These are phyloP conservation scores for Diversispora epigaea DNA, from an alignment of 192 early-diverging fungal species.

Conservation along the genomic window DNA sequence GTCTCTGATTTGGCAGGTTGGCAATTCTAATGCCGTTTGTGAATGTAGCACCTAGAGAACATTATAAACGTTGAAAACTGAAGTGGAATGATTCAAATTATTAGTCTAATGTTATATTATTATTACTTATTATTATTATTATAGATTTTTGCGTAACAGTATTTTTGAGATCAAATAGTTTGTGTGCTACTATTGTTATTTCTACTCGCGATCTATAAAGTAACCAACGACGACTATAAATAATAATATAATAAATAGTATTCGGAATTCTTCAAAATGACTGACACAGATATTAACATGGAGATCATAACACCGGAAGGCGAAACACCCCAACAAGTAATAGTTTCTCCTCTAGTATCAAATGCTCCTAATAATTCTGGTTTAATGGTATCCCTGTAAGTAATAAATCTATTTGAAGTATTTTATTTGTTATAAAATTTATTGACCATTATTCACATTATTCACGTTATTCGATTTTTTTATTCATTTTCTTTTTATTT, in stretches of 20 bases:
- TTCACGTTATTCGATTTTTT: neutral
- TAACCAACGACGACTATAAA: no score
- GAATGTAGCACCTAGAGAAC: constrained; percentile 45
- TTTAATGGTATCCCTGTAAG: constrained; percentile 51
- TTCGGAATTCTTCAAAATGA: neutral
- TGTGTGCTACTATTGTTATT: no score
- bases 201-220: no score
- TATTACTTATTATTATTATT: no score
- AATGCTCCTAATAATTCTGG: constrained; percentile 58
- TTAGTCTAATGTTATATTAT: no score
- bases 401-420: neutral
- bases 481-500: constrained; percentile 30
- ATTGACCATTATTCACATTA: neutral
- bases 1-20: constrained; percentile 97
- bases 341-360: constrained; percentile 46
- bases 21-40: constrained; percentile 88
- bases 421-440: neutral
- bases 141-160: no score
- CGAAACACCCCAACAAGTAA: neutral
- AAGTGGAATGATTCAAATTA: no score
- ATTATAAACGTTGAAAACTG: constrained; percentile 21
- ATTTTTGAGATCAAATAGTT: no score
- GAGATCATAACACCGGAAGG: neutral
- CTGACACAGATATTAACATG: neutral
- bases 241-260: no score